Conservation (phyloP, 2,329 filamentous ascomycete species). For the Colletotrichum orchidophilum region DNA sequence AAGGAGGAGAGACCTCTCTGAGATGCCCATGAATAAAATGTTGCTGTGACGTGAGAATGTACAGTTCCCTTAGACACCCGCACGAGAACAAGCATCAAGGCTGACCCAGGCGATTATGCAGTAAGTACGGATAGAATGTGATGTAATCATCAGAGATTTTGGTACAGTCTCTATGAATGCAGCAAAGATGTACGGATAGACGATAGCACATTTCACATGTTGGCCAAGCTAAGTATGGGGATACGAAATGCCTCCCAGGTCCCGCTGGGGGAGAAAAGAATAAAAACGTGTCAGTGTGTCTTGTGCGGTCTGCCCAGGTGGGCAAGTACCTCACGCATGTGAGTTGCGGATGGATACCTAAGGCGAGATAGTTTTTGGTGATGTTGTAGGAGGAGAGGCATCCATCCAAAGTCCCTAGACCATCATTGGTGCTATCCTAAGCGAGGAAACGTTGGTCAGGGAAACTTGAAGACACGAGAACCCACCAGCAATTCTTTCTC, state of each 20-base stretch:
- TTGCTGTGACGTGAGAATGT: not conserved
- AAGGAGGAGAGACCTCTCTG: slow-evolving; percentile 9
- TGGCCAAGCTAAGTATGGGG: not conserved
- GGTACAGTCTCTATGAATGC: not conserved
- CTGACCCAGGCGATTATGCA: no score
- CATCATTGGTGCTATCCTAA: not conserved
- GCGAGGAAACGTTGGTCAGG: not conserved
- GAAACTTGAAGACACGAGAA: not conserved
- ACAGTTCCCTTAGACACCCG: not conserved
- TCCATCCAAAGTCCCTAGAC: not conserved
- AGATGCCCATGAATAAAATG: not conserved
- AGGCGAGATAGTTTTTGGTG: not conserved
- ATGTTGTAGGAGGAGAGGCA: not conserved
- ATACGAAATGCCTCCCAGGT: not conserved
- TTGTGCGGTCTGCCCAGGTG: not conserved
- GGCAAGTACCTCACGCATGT: not conserved
- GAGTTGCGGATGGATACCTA: not conserved
- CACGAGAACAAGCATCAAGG: not conserved
- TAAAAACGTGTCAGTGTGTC: not conserved
- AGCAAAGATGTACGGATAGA: not conserved
- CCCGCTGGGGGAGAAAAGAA: not conserved
- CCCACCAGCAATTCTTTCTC: not conserved
- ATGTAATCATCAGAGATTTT: not conserved
- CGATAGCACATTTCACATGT: not conserved
- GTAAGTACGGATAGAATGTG: not conserved